Evolutionary conservation across 257 asterid species (phyloP), one percentile per base, ranked within the genome.

Genomic region (Ehretia macrophylla): DNA sequence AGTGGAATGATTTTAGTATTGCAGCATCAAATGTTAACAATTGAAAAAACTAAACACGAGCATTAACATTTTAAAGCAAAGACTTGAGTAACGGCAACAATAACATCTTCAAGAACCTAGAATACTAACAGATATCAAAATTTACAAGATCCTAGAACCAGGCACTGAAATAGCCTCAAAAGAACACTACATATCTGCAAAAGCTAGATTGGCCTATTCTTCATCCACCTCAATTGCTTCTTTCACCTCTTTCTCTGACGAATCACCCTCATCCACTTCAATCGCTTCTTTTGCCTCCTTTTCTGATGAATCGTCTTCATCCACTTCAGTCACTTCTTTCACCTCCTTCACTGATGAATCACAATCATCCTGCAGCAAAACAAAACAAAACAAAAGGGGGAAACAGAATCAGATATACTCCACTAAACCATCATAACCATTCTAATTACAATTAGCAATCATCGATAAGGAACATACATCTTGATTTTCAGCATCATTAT

Each of bases 171-270:
- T 10, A 50, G 71, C 18, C 6, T 20, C 51, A 51, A 12, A 55
- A 19, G 51, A 17, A 32, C 11, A 56, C 22, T 42, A 11, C 58
- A 32, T 16, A 35, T 54, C 58, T n/a, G n/a, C 11, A 2, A 57
- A 46, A 37, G 10, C 11, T 23, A 47, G 38, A 23, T 19, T 17
- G 4, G 16, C 78, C n/a, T 77, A 83, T 21, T 67, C 79, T 49
- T 77, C 88, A 60, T 78, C 80, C 10, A n/a, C 79, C 40, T 18
- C 79, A 22, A 17, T 51, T 38, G 62, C 69, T 45, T 72, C 83
- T 58, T 73, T 56, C 3, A 19, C 60, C 32, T 56, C 79, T 40
- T 68, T 64, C 32, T 69, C 49, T 42, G 47, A 14, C 1, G 47
- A 42, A 14, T 42, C 11, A 10, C 16, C 47, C 8, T 59, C 70